Conservation (phyloP, 352 stramenopile species). For the Blastocystis sp. region DNA sequence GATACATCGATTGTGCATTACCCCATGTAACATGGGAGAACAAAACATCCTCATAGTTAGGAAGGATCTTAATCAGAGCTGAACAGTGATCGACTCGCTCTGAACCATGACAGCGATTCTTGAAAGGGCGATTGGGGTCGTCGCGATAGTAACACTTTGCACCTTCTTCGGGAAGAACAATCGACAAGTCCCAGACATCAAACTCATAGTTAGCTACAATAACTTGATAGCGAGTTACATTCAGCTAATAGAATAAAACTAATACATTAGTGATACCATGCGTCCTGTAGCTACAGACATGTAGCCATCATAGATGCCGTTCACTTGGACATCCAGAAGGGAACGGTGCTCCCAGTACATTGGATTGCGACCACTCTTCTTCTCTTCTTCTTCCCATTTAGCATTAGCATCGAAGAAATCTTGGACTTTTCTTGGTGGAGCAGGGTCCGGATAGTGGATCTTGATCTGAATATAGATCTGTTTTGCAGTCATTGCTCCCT, state of each 20-base stretch:
- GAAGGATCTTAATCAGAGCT: slow-evolving; percentile 75
- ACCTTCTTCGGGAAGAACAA: slow-evolving; percentile 51
- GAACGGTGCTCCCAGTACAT: slow-evolving; percentile 73
- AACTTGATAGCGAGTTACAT: slow-evolving; percentile 74
- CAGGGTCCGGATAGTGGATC: slow-evolving; percentile 72
- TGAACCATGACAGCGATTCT: slow-evolving; percentile 22
- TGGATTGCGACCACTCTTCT: slow-evolving; percentile 73
- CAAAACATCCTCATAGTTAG: slow-evolving; percentile 74
- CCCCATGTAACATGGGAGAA: slow-evolving; percentile 77
- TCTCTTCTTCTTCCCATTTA: slow-evolving; percentile 70
- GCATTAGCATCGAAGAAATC: slow-evolving; percentile 70
- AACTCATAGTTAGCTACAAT: slow-evolving; percentile 72
- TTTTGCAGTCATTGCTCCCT: slow-evolving; percentile 75
- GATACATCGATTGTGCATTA: slow-evolving; percentile 75
- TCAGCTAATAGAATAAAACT: slow-evolving; percentile 73
- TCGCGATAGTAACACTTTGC: not conserved
- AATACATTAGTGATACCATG: slow-evolving; percentile 70
- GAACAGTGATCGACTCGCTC: slow-evolving; percentile 72
- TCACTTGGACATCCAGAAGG: slow-evolving; percentile 66
- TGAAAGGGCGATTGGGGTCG: not conserved
- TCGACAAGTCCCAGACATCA: slow-evolving; percentile 68
- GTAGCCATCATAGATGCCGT: slow-evolving; percentile 66
- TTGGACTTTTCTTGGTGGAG: slow-evolving; percentile 72
- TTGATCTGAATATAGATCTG: slow-evolving; percentile 76
- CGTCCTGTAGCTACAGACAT: slow-evolving; percentile 42